Percentiles rank a stretch among this genome's conserved stretches.
phyloP scores from a whole-genome alignment of 768 basidiomycete genomes.

The Tricholomella constricta region DNA sequence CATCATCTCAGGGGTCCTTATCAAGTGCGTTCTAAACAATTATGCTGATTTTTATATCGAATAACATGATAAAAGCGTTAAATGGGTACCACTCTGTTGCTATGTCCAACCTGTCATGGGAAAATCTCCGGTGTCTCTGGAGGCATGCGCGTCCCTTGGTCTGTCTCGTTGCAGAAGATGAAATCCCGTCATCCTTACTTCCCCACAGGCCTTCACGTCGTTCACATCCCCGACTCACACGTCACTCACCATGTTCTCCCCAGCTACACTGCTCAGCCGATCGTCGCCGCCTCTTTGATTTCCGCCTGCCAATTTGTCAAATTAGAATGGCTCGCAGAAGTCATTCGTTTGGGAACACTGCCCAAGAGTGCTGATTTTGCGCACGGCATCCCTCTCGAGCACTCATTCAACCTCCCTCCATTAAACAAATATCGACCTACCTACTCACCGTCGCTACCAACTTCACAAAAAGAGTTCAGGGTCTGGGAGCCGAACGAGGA shows the following conservation, averaged over 20 bases:
- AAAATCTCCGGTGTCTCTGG: conserved; percentile 36
- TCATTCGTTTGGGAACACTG: conserved; percentile 51
- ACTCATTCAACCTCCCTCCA: conserved; percentile 49
- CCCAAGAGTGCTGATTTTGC: conserved; percentile 34
- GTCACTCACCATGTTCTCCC: conserved; percentile 69
- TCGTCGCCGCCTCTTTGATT: conserved; percentile 60
- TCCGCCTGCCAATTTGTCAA: conserved; percentile 61
- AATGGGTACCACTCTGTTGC: conserved; percentile 54
- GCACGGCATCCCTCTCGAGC: conserved; percentile 47
- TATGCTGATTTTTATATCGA: not conserved
- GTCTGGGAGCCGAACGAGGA: conserved; percentile 73
- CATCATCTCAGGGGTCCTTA: conserved; percentile 41
- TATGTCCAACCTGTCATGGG: conserved; percentile 42
- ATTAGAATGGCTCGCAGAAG: conserved; percentile 65
- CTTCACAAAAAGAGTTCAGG: conserved; percentile 49
- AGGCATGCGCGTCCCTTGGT: conserved; percentile 59
- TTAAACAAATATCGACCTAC: conserved; percentile 59
- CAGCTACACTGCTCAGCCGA: conserved; percentile 48
- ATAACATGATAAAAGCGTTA: conserved; percentile 34
- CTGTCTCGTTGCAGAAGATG: conserved; percentile 16
- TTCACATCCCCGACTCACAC: conserved; percentile 42
- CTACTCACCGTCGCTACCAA: conserved; percentile 52
- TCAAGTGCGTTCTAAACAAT: conserved; percentile 43
- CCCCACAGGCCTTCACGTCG: conserved; percentile 55
- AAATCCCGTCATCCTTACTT: not conserved